These are phyloP conservation scores for Yamadazyma spencermartinsiae DNA, from an alignment of 1,139 yeast species.

Conservation along the genomic window DNA sequence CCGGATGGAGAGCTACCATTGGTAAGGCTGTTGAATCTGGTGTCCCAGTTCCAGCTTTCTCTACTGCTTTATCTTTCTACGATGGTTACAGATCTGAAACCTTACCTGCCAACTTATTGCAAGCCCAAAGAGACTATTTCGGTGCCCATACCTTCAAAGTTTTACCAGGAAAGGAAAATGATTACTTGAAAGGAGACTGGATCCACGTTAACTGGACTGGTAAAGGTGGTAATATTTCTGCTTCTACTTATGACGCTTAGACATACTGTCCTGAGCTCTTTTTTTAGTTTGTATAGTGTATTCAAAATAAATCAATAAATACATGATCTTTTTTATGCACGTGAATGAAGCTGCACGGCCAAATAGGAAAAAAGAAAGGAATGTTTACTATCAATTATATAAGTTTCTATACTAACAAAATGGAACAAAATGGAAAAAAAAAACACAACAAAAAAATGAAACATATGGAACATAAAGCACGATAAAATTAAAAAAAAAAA, in stretches of 20 bases:
- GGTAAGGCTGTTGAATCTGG: slow-evolving; percentile 80
- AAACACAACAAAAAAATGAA: neutral
- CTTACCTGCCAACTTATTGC: slow-evolving; percentile 96
- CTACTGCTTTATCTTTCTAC: slow-evolving; percentile 96
- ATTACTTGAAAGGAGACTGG: slow-evolving; percentile 68
- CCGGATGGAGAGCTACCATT: slow-evolving; percentile 91
- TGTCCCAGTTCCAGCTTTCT: slow-evolving; percentile 96
- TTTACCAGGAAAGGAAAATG: slow-evolving; percentile 81
- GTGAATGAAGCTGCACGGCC: too few relatives aligned
- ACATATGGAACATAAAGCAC: too few relatives aligned
- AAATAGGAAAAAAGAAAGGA: too few relatives aligned
- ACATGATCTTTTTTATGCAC: neutral
- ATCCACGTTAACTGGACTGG: slow-evolving; percentile 99
- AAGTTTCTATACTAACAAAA: neutral
- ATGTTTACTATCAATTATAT: too few relatives aligned
- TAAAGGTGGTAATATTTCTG: slow-evolving; percentile 96
- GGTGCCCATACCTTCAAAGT: slow-evolving; percentile 99
- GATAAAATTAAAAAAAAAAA: neutral
- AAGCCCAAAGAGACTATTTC: slow-evolving; percentile 99
- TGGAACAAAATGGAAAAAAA: neutral
- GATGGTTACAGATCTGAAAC: slow-evolving; percentile 97
- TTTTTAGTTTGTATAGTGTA: slow-evolving; percentile 2
- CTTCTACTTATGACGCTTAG: slow-evolving; percentile 91
- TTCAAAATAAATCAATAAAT: neutral
- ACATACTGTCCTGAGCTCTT: neutral